phyloP scores from a whole-genome alignment of 2,329 filamentous ascomycete genomes.

The Zalaria sp. region DNA sequence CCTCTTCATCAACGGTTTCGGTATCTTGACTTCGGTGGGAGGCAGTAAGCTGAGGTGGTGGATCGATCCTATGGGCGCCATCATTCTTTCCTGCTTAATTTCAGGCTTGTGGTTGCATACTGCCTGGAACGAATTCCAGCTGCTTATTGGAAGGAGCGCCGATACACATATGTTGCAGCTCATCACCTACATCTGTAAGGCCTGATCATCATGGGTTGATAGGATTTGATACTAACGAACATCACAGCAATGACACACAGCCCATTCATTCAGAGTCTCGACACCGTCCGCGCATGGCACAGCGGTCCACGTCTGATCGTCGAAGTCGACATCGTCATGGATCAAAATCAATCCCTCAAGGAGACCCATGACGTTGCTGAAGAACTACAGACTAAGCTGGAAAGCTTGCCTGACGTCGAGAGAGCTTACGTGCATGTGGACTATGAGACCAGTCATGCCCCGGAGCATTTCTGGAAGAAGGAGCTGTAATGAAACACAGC shows the following conservation, averaged over 20 bases:
- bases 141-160: conserved; percentile 80
- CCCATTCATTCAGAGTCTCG: conserved; percentile 65
- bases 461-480: conserved; percentile 64
- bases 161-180: conserved; percentile 78
- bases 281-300: conserved; percentile 91
- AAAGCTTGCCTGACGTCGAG: conserved; percentile 83
- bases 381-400: conserved; percentile 83
- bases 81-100: conserved; percentile 68
- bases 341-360: conserved; percentile 54
- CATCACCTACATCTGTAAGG: conserved; percentile 78
- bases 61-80: conserved; percentile 86
- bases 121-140: conserved; percentile 76
- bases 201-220: not conserved
- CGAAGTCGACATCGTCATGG: conserved; percentile 94
- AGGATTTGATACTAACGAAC: not conserved
- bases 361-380: conserved; percentile 89
- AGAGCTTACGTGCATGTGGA: conserved; percentile 93
- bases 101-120: conserved; percentile 70
- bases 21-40: conserved; percentile 76
- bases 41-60: conserved; percentile 81
- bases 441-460: conserved; percentile 91
- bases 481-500: conserved; percentile 26
- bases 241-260: conserved; percentile 64
- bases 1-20: conserved; percentile 83
- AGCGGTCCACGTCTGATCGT: conserved; percentile 78